A percentile compares a stretch with the other conserved stretches of the same genome.
Conservation (phyloP, 2,329 filamentous ascomycete genomes). For the Ascochyta clinopodiicola region DNA sequence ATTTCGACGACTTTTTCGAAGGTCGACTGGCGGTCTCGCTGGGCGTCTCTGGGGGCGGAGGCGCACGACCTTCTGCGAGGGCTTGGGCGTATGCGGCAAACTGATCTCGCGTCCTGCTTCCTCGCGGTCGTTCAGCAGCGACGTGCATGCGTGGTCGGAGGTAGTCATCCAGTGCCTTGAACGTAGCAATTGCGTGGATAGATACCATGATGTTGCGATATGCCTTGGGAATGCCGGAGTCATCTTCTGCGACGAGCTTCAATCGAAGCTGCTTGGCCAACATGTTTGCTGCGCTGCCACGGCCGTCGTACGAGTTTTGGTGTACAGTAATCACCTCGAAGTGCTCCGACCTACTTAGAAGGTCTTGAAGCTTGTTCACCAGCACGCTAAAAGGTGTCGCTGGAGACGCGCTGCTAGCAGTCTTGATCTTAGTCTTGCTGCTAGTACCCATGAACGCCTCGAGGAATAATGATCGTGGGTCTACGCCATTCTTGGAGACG, state of each 20-base stretch:
- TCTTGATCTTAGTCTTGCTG: slow-evolving; percentile 67
- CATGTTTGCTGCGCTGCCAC: slow-evolving; percentile 93
- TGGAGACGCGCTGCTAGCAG: slow-evolving; percentile 70
- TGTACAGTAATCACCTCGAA: slow-evolving; percentile 97
- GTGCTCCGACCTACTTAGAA: slow-evolving; percentile 95
- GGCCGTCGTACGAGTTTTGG: slow-evolving; percentile 87
- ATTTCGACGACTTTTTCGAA: slow-evolving; percentile 40
- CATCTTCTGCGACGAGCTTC: slow-evolving; percentile 85
- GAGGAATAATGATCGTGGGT: slow-evolving; percentile 83
- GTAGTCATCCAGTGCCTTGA: slow-evolving; percentile 96
- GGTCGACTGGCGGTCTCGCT: slow-evolving; percentile 40
- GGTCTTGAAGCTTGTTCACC: slow-evolving; percentile 91
- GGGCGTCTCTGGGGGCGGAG: slow-evolving; percentile 47
- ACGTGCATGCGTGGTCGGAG: slow-evolving; percentile 86
- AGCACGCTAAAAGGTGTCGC: slow-evolving; percentile 88
- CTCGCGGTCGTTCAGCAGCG: slow-evolving; percentile 74
- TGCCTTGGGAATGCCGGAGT: slow-evolving; percentile 83
- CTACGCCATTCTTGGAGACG: slow-evolving; percentile 59
- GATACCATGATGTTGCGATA: slow-evolving; percentile 98
- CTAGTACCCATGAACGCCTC: slow-evolving; percentile 88
- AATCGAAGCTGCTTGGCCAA: slow-evolving; percentile 93
- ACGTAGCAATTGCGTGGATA: slow-evolving; percentile 97
- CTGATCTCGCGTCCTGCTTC: slow-evolving; percentile 65
- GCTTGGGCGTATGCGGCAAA: slow-evolving; percentile 80
- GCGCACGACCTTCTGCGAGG: slow-evolving; percentile 56